Conservation (phyloP, 2,329 filamentous ascomycete species). For the Beauveria sp. region DNA sequence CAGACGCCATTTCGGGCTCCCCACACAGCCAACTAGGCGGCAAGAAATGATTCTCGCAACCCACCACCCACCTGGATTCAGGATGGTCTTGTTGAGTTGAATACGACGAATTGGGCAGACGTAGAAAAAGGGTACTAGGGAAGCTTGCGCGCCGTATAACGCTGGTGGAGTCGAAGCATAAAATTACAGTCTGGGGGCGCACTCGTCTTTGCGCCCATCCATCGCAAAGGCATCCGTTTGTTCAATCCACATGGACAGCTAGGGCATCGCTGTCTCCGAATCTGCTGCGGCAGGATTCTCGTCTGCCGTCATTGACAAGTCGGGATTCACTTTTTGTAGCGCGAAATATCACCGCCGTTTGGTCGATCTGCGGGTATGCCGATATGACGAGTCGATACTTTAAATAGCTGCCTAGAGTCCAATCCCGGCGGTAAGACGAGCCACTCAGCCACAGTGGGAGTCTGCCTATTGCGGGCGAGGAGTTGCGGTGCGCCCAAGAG, state of each 20-base stretch:
- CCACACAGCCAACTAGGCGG: conserved; percentile 21
- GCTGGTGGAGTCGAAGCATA: background rate
- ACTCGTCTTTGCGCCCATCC: background rate
- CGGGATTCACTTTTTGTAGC: background rate
- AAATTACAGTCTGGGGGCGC: background rate
- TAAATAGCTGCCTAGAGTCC: background rate
- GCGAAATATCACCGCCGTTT: background rate
- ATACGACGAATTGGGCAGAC: background rate
- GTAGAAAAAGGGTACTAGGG: background rate
- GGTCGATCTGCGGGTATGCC: conserved; percentile 7
- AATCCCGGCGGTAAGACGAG: background rate
- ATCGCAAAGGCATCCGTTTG: background rate
- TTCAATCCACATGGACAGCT: background rate
- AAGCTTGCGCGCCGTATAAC: background rate
- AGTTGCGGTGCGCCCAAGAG: background rate
- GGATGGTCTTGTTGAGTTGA: background rate
- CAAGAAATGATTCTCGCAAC: background rate
- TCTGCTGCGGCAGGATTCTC: background rate
- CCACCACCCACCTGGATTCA: background rate
- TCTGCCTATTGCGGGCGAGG: background rate
- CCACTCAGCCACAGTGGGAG: background rate
- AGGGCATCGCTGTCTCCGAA: background rate
- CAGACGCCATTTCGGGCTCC: conserved; percentile 18
- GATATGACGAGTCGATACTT: conserved; percentile 7
- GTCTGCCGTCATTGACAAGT: background rate